These are phyloP conservation scores for Enterocytospora artemiae DNA, from an alignment of 371 early-diverging fungal genomes.

Conservation along the genomic window DNA sequence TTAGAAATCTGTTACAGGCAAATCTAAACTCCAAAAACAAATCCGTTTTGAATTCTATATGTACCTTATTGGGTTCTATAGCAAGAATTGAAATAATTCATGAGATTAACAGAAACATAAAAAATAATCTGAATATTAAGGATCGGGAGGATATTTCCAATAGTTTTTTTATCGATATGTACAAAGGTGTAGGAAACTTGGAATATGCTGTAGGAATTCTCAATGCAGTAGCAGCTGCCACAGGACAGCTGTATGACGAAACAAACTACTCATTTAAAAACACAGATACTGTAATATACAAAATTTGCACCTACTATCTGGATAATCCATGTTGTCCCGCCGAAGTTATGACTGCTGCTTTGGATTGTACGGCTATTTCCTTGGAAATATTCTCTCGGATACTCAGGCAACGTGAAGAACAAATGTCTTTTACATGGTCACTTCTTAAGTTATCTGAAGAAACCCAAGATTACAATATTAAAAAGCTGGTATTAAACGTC, in stretches of 20 bases:
- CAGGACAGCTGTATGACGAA: slow-evolving; percentile 14
- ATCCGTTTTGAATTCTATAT: slow-evolving; percentile 1
- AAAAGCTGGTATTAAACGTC: slow-evolving; percentile 29
- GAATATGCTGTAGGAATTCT: slow-evolving; percentile 10
- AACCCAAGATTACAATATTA: slow-evolving; percentile 27
- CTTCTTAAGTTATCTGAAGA: slow-evolving; percentile 18
- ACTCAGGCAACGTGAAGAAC: slow-evolving; percentile 27
- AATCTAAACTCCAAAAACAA: slow-evolving; percentile 4
- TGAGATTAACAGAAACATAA: background rate
- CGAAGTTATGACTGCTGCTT: background rate
- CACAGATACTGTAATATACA: slow-evolving; percentile 4
- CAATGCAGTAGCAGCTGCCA: slow-evolving; percentile 20
- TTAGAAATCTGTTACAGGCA: background rate
- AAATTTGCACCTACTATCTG: slow-evolving; percentile 15
- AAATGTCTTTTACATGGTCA: slow-evolving; percentile 21
- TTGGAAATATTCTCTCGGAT: slow-evolving; percentile 16
- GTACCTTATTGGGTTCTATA: slow-evolving; percentile 25
- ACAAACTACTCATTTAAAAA: slow-evolving; percentile 14
- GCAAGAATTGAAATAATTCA: slow-evolving; percentile 37
- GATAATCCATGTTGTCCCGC: background rate
- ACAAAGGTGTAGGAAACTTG: background rate
- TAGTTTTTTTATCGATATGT: slow-evolving; percentile 27
- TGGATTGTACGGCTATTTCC: slow-evolving; percentile 21
- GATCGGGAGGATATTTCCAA: no score
- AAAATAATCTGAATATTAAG: no score